Evolutionary conservation across 768 basidiomycete genomes (phyloP), one percentile per base, ranked within the genome.

Genomic region (Mycena epipterygia): DNA sequence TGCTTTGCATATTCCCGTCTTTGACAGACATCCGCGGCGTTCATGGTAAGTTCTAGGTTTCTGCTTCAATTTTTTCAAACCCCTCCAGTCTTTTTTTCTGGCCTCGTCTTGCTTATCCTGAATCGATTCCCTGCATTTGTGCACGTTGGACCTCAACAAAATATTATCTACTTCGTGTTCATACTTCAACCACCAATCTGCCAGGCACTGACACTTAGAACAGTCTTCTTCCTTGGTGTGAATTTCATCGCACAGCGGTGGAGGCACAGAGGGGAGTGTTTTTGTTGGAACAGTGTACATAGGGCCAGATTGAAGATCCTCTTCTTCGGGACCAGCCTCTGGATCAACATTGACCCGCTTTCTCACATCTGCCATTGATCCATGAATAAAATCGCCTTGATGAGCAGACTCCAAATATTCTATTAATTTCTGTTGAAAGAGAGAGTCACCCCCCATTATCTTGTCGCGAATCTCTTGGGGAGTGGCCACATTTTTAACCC

Each of bases 241-340:
- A 19, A 9, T 13, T n/a, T 33, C 30, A 3, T 5, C 21, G 32
- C 52, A 53, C 41, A 53, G 9, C 29, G 52, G 46, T 19, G 79
- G 80, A 5, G 79, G 79, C 5, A 73, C 56, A 0, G 42, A 41
- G 0, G 52, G 52, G 17, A 81, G 30, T 0, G 75, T 77, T 30
- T 74, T 44, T 13, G 76, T 78, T 9, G 79, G 78, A 11, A 32
- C 29, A 7, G 19, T 23, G 23, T 59, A 59, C 60, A 76, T 71
- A 21, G 55, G 13, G 63, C 19, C 8, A 72, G 77, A 19, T n/a
- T n/a, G 27, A 14, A 37, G 19, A 12, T 35, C 17, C 6, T 14
- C 46, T n/a, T 42, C n/a, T 46, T n/a, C 23, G 39, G 23, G 12
- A 30, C 4, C 17, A 44, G 70, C 1, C 73, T 62, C 39, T 6